Evolutionary conservation across 345 rosid species (phyloP), one percentile per base, ranked within the genome.

Genomic region (Syzygium oleosum): DNA sequence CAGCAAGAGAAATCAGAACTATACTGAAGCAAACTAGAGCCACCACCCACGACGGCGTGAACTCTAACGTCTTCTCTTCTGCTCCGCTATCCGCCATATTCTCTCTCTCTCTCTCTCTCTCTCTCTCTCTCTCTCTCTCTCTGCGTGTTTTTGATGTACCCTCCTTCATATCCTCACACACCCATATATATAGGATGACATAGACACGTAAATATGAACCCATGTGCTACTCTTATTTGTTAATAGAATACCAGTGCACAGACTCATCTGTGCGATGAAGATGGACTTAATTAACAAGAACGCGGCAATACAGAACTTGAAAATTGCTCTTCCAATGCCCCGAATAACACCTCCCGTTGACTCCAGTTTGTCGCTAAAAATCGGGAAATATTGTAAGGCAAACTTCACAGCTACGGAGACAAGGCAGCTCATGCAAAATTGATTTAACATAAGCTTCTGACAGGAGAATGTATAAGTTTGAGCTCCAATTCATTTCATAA

Each of bases 1-100:
- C 93, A 55, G 89, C 87, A 22, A 97, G 94, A 85, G 99, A 97
- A 46, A 97, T 87, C 85, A 92, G 43, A 65, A 97, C 97, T 14
- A 97, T 96, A 85, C 95, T 93, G 63, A 88, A 59, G 95, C 98
- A 96, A 87, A 97, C 98, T 11, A 90, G 90, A 34, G 99, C 97
- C 49, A 97, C 98, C 25, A 96, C 94, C 99, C 98, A 95, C n/a
- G 99, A 95, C 16, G 99, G 97, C 5, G 95, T 96, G 29, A 91
- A 91, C 92, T 97, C 98, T 54, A 97, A 90, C 22, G 91, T 89
- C 22, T 92, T 90, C 43, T 93, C 96, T 52, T 87, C 85, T 77
- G 10, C 89, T 88, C 91, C 96, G 87, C 78, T 97, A 1, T 2
- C 5, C 79, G 92, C 91, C 98, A 94, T 91, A 38, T 38, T 38